Conservation (phyloP, 2,329 filamentous ascomycete species). For the Penicillium rolfsii region DNA sequence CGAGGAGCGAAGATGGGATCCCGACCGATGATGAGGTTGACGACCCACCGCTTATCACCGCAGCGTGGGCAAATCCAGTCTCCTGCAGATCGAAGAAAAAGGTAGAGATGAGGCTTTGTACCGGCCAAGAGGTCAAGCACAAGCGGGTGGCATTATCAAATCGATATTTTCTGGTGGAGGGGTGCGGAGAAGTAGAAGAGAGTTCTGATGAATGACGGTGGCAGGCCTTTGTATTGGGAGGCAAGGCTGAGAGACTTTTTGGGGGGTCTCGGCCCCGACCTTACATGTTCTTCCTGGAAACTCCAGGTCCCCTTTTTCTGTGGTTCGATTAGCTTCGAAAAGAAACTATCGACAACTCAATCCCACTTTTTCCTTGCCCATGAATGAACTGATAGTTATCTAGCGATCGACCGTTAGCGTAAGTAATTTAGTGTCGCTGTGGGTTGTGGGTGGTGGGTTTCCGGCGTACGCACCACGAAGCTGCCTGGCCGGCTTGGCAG, state of each 20-base stretch:
- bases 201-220: constrained; percentile 21
- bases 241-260: constrained; percentile 9
- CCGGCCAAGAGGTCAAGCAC: constrained; percentile 8
- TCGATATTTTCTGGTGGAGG: constrained; percentile 3
- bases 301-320: not conserved
- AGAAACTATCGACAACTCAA: constrained; percentile 3
- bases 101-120: constrained; percentile 4
- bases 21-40: constrained; percentile 17
- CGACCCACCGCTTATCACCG: constrained; percentile 16
- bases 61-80: constrained; percentile 5
- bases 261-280: constrained; percentile 5
- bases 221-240: constrained; percentile 15
- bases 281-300: not conserved
- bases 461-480: constrained; percentile 26
- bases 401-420: constrained; percentile 17
- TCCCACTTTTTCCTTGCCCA: not conserved
- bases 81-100: constrained; percentile 1
- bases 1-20: constrained; percentile 13
- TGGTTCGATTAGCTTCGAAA: constrained; percentile 18
- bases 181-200: constrained; percentile 16
- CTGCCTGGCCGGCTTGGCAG: constrained; percentile 30
- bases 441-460: constrained; percentile 8
- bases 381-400: not conserved
- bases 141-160: constrained; percentile 14
- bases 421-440: not conserved